Evolutionary conservation across 2,329 filamentous ascomycete species (phyloP), one percentile per base, ranked within the genome.

Genomic region (Aquanectria penicillioides): DNA sequence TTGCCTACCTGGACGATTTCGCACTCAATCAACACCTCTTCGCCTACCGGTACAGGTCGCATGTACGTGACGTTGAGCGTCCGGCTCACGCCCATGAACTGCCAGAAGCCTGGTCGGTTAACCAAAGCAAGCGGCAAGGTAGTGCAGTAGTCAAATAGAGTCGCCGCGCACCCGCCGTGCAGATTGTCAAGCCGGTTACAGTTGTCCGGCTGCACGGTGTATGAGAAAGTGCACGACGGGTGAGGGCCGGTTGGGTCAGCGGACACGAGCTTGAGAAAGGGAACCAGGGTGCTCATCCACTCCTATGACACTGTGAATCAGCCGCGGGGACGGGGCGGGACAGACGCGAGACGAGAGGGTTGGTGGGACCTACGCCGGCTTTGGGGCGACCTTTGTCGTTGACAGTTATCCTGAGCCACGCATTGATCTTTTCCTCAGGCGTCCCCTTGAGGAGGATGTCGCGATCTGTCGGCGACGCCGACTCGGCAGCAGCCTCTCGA

Each of bases 21-120:
- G 63, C 82, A 83, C 62, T 85, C 80, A 37, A 91, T 69, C 17
- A 84, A 66, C 8, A 87, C 75, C 63, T 80, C 77, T 1, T 74
- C 76, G 9, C 84, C 87, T 11, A 72, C 69, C 2, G 84, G 83
- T 3, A 84, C 80, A 2, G 89, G 89, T 1, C 87, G 81, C 59
- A 92, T 74, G 72, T 90, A 93, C 0, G 87, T 90, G 36, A 89
- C 81, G 67, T 83, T 86, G 51, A 93, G 78, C 22, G 85, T 88
- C 57, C 89, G 82, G 69, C 81, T 87, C 22, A 92, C 88, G 31
- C 89, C 89, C 20, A 88, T 80, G 33, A 76, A 77, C 54, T 80
- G 76, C 84, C 89, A 91, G 71, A 83, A 86, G 6, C 87, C 89
- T 0, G 84, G 84, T 18, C 77, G 77, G 38, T 82, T 81, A 48